Evolutionary conservation across 164 flowering plant species (phyloP).

Genomic region (Amborella trichopoda): DNA sequence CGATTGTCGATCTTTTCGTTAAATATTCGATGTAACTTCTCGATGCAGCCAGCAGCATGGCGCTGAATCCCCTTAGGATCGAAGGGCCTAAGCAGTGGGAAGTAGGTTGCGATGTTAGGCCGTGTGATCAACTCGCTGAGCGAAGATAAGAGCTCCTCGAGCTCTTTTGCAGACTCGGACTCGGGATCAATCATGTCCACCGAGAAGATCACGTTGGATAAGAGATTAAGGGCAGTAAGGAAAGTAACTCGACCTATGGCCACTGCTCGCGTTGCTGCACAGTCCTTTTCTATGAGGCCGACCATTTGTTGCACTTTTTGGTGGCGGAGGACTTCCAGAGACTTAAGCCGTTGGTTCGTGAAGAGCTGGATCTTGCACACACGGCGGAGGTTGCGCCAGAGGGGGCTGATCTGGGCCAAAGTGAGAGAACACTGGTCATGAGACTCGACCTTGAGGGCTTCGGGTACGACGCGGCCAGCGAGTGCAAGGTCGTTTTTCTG

Average conservation of each 20-base stretch:
- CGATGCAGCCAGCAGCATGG: background rate
- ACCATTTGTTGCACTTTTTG: constrained; percentile 10
- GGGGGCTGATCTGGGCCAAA: constrained; percentile 5
- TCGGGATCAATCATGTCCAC: constrained; percentile 7
- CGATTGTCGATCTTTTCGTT: constrained; percentile 7
- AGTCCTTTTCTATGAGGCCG: background rate
- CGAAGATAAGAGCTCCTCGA: constrained; percentile 10
- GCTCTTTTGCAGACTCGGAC: constrained; percentile 7
- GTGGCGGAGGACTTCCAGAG: constrained; percentile 7
- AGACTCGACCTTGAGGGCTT: constrained; percentile 3
- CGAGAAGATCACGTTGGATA: constrained; percentile 18
- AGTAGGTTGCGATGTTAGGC: constrained; percentile 7
- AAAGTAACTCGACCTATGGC: constrained; percentile 9
- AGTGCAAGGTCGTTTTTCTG: constrained; percentile 11
- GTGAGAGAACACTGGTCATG: constrained; percentile 9
- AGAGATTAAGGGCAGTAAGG: constrained; percentile 7
- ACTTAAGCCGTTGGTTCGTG: constrained; percentile 2
- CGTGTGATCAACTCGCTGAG: constrained; percentile 10
- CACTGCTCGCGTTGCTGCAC: constrained; percentile 3
- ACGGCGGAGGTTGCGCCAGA: constrained; percentile 18
- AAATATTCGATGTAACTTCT: constrained; percentile 2
- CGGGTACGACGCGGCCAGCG: constrained; percentile 5
- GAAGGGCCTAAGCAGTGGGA: constrained; percentile 5
- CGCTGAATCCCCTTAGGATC: constrained; percentile 10
- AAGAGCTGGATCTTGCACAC: constrained; percentile 7